Conservation (phyloP, 257 asterid genomes). For the Lithospermum erythrorhizon region DNA sequence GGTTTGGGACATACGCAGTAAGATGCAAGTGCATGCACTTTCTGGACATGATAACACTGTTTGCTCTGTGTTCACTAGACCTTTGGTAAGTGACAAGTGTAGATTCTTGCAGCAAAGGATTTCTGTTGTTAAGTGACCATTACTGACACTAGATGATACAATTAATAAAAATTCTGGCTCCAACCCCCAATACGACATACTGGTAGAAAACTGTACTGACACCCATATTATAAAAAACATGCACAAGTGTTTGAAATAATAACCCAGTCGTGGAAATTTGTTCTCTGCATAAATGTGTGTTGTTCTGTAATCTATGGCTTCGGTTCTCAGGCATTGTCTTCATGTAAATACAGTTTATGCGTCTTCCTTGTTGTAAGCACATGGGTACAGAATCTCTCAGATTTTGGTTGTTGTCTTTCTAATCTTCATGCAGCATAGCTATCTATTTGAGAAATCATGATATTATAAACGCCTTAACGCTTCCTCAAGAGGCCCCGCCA, state of each 20-base stretch:
- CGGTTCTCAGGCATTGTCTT: not conserved
- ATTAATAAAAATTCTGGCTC: no score
- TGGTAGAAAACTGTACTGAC: no score
- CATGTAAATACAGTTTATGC: not conserved
- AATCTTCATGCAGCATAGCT: not conserved
- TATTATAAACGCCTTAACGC: no score
- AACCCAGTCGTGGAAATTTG: no score
- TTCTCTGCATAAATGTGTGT: not conserved
- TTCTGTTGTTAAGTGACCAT: not conserved
- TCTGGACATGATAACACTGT: conserved; percentile 94
- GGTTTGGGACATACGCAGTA: conserved; percentile 98
- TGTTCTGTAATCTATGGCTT: not conserved
- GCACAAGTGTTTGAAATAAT: no score
- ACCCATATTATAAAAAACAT: no score
- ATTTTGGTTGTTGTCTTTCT: no score
- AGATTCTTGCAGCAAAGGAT: no score
- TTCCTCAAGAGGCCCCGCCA: no score
- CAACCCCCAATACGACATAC: not conserved
- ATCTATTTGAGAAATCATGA: not conserved
- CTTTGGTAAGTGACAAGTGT: conserved; percentile 46
- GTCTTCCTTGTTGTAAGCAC: no score
- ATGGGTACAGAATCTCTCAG: no score
- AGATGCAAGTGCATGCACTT: conserved; percentile 81
- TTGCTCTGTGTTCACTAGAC: conserved; percentile 86
- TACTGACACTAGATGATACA: not conserved